Evolutionary conservation across 176 grass and related monocot species (phyloP), one percentile per base, ranked within the genome.

Genomic region (Otatea glauca): DNA sequence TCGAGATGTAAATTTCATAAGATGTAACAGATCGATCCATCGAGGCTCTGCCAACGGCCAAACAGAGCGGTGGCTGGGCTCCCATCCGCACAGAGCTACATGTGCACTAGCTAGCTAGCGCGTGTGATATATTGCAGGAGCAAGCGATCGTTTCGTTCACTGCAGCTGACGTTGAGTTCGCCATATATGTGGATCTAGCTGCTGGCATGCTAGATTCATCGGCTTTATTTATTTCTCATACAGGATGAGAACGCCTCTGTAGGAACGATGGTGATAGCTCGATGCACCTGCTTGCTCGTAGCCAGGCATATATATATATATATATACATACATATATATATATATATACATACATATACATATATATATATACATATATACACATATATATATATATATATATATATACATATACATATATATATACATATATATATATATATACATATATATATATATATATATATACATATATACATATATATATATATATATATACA

Each of bases 151-250:
- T 7, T 58, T 20, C 79, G 10, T 3, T 7, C 79, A 61, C 68
- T 82, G 68, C 24, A 82, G 24, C 44, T 27, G 60, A 75, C 47
- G 72, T 20, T 14, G 45, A 66, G 59, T 14, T 76, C 82, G 74
- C 39, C 14, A 4, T 2, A 34, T 74, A 2, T 1, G 34, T 16
- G 63, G 72, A 68, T 84, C 72, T 67, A 44, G 61, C 72, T 43
- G 61, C 44, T 54, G 64, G 16, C 42, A 54, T 7, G 53, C 18
- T 55, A 20, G 21, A 44, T 17, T 34, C 13, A 1, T 65, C 13
- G 61, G 82, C 61, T 32, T 53, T 21, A 67, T 15, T 59, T 43
- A 32, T 72, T 62, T 18, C 29, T 65, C 6, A 1, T 11, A 6
- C n/a, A 9, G 34, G 15, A 16, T n/a, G 54, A 7, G 7, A n/a